These are phyloP conservation scores for Aquanectria penicillioides DNA, from an alignment of 2,329 filamentous ascomycete species.

Conservation along the genomic window DNA sequence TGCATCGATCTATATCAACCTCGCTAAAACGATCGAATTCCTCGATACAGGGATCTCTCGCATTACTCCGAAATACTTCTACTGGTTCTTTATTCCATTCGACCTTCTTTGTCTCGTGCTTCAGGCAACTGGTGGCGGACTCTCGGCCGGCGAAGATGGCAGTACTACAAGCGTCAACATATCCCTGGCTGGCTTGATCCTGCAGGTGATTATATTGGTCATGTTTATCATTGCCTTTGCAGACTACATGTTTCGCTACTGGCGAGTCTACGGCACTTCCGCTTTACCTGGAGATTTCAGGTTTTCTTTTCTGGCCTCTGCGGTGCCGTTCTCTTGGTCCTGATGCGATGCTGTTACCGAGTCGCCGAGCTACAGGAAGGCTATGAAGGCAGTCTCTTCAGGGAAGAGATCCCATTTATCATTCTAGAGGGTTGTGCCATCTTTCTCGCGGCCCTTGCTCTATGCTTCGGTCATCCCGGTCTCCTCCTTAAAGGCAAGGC, in stretches of 20 bases:
- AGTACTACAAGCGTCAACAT: conserved; percentile 50
- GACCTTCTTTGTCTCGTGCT: conserved; percentile 66
- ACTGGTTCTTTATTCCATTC: conserved; percentile 63
- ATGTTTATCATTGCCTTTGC: conserved; percentile 59
- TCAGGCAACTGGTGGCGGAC: conserved; percentile 66
- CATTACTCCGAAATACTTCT: conserved; percentile 54
- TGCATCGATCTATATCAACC: conserved; percentile 73
- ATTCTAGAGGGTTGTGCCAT: conserved; percentile 59
- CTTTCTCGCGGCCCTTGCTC: conserved; percentile 47
- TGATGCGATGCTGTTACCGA: conserved; percentile 71
- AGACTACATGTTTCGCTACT: conserved; percentile 60
- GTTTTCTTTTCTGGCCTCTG: conserved; percentile 63
- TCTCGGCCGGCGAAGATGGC: conserved; percentile 55
- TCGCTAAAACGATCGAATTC: conserved; percentile 55
- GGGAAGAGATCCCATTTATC: conserved; percentile 62
- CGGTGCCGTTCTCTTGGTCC: conserved; percentile 66
- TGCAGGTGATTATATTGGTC: conserved; percentile 67
- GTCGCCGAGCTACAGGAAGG: conserved; percentile 73
- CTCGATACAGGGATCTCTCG: conserved; percentile 53
- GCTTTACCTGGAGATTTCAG: conserved; percentile 43
- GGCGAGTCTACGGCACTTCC: conserved; percentile 37
- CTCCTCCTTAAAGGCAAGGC: too few relatives aligned
- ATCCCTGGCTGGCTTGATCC: conserved; percentile 62
- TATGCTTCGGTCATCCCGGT: conserved; percentile 55
- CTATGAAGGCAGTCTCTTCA: conserved; percentile 65